Base-by-base conservation (phyloP, 1,284 basidiomycete species). In the Malassezia arunalokei region DNA sequence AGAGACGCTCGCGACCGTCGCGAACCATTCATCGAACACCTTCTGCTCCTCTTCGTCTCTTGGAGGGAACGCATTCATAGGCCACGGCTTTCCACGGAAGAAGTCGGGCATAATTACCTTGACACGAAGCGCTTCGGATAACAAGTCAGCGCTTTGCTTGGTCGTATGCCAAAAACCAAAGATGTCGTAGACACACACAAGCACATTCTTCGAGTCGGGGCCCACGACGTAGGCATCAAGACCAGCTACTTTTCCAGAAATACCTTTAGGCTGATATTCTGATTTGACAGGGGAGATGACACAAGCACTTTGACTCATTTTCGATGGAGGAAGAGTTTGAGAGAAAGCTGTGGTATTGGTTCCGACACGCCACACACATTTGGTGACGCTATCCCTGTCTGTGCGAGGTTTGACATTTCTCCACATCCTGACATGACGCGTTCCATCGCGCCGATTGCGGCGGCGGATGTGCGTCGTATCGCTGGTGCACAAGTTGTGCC, bases 401-500 rank as follows among this genome's bases (percentile, higher is more conserved):
- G 20, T 24, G 20, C 20, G 20, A 24, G 20, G 2, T 4, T 24
- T 24, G 20, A 24, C 20, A 2, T 2, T 24, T 11, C 33, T 35
- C 33, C 33, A 35, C 33, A 15, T 35, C 33, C 11, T 35, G 9
- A 11, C 5, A 35, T 15, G 33, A 8, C 31, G 27, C 15, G 11
- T 15, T 20, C 15, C 37, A 70, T 70, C 31, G 49, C 49, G 31
- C 59, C 66, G 7, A 63, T 71, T 47, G 47, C 63, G 1, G 39
- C 48, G 11, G 20, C 37, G 8, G 69, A 68, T 40, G 63, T 71
- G 14, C 70, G 68, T 45, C 59, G 66, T 9, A 64, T 96, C 52
- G 87, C 89, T 0, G 89, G 88, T 5, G 90, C 88, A 0, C 94
- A 98, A 71, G 92, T 98, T 30, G 85, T 98, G 0, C 79, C 92